Conservation (phyloP, 257 asterid genomes). For the Ilex aquifolium region DNA sequence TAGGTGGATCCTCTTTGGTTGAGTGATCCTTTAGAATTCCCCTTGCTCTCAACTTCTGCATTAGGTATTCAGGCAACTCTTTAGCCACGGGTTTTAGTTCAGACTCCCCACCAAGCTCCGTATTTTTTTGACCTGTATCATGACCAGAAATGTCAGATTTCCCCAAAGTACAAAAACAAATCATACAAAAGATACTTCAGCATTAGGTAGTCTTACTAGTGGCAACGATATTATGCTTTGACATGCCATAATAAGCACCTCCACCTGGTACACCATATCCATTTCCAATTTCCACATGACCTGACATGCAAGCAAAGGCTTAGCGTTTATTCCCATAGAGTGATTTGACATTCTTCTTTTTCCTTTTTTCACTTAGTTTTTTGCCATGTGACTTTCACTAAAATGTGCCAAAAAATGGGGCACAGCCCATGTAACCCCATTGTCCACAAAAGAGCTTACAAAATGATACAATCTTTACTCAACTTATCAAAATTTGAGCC, state of each 20-base stretch:
- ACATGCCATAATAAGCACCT: slow-evolving; percentile 69
- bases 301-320: slow-evolving; percentile 24
- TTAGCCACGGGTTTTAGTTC: slow-evolving; percentile 34
- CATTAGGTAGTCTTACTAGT: slow-evolving; percentile 35
- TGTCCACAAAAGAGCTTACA: too few species aligned
- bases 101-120: slow-evolving; percentile 37
- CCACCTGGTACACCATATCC: slow-evolving; percentile 99
- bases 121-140: slow-evolving; percentile 27
- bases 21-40: slow-evolving; percentile 71
- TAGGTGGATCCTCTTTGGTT: slow-evolving; percentile 20
- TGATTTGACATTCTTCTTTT: neutral
- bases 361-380: too few species aligned
- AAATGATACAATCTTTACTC: too few species aligned
- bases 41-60: slow-evolving; percentile 83
- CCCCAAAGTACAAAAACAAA: slow-evolving; percentile 24
- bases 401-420: too few species aligned
- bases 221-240: slow-evolving; percentile 19
- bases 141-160: slow-evolving; percentile 28
- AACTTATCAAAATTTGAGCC: too few species aligned
- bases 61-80: slow-evolving; percentile 88
- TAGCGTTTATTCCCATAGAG: slow-evolving; percentile 4
- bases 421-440: too few species aligned
- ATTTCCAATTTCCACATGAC: slow-evolving; percentile 86
- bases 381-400: too few species aligned
- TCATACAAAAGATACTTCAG: slow-evolving; percentile 7